phyloP scores from a whole-genome alignment of 805 yeast species.

The Debaryomyces maramus region DNA sequence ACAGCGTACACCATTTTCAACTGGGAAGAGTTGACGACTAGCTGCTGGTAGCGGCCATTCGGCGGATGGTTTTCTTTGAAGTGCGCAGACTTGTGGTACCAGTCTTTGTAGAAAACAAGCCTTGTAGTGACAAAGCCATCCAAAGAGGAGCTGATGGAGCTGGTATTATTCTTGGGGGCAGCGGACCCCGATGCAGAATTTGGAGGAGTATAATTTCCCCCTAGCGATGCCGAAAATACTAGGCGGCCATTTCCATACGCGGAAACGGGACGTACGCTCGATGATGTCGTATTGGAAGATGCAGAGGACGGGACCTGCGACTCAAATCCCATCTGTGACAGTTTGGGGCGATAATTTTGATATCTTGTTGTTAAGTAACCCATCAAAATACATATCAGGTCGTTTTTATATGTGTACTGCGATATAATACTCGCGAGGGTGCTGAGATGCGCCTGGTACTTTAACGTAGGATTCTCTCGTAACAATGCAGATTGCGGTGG shows the following conservation, averaged over 20 bases:
- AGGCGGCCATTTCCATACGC: slow-evolving; percentile 2
- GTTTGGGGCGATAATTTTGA: slow-evolving; percentile 10
- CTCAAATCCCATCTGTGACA: not conserved
- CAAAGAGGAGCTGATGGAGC: slow-evolving; percentile 3
- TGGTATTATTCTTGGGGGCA: not conserved
- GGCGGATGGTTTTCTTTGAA: slow-evolving; percentile 8
- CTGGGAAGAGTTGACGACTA: slow-evolving; percentile 2
- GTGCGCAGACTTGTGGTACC: slow-evolving; percentile 27
- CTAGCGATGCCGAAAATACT: slow-evolving; percentile 3
- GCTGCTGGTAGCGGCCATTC: not conserved
- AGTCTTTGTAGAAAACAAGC: slow-evolving; percentile 35
- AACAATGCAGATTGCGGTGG: slow-evolving; percentile 30
- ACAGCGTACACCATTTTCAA: slow-evolving; percentile 18
- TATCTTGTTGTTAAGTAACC: slow-evolving; percentile 35
- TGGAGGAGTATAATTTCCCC: slow-evolving; percentile 1
- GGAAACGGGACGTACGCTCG: not conserved
- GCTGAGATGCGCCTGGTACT: slow-evolving; percentile 31
- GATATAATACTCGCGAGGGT: slow-evolving; percentile 26
- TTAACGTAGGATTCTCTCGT: slow-evolving; percentile 28
- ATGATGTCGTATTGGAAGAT: slow-evolving; percentile 4
- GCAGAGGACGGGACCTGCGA: slow-evolving; percentile 9
- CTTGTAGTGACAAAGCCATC: slow-evolving; percentile 24
- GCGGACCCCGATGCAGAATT: slow-evolving; percentile 5
- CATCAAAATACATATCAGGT: slow-evolving; percentile 27
- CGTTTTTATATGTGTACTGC: slow-evolving; percentile 19